phyloP scores from a whole-genome alignment of 2,329 filamentous ascomycete genomes.

The Fusarium dlaminii region DNA sequence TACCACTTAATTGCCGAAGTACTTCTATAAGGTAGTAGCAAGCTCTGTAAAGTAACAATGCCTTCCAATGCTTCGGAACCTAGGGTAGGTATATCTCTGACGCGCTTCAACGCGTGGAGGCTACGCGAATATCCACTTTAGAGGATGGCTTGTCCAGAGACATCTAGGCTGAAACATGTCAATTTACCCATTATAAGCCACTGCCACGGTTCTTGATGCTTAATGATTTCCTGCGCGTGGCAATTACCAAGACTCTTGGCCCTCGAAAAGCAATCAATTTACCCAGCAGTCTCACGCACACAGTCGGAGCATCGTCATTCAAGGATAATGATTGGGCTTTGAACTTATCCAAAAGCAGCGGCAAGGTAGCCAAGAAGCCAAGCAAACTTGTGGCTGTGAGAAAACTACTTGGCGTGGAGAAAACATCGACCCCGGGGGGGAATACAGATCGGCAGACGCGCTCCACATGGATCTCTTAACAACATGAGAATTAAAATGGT shows the following conservation, averaged over 20 bases:
- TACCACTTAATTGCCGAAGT: accelerated
- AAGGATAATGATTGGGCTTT: neutral
- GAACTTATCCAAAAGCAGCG: neutral
- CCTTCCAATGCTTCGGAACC: accelerated
- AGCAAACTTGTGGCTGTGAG: neutral
- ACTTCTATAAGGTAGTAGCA: accelerated
- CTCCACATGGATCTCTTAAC: neutral
- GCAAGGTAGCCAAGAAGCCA: neutral
- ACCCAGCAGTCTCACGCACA: neutral
- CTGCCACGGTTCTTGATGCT: neutral
- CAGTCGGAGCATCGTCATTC: neutral
- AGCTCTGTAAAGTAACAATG: too few relatives aligned
- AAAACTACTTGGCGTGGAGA: constrained; percentile 2
- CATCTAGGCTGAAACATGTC: neutral
- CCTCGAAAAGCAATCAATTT: neutral
- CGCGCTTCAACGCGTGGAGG: neutral
- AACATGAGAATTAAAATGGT: neutral
- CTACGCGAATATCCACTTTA: too few relatives aligned
- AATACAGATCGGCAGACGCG: neutral
- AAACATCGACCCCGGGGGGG: neutral
- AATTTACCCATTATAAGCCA: neutral
- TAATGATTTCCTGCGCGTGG: neutral
- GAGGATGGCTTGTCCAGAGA: neutral
- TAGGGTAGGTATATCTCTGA: neutral
- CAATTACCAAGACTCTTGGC: neutral